Percentiles rank a stretch among this genome's conserved stretches.
These are phyloP conservation scores for Aulographum hederae DNA, from an alignment of 2,329 filamentous ascomycete species.

Conservation along the genomic window DNA sequence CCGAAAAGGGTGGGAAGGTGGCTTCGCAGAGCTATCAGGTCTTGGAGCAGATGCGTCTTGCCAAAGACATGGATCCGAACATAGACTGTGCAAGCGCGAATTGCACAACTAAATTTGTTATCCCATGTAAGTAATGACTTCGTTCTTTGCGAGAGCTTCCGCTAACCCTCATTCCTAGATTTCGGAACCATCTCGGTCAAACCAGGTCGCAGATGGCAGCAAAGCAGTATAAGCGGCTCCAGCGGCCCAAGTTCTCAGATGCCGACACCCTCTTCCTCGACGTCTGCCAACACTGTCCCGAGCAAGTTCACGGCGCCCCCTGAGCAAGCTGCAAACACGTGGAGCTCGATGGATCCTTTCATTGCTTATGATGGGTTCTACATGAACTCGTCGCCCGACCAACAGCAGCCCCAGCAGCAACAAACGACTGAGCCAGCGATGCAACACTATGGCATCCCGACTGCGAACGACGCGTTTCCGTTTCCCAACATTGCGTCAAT, in stretches of 20 bases:
- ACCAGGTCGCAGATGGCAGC: conserved; percentile 10
- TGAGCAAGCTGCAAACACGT: no score
- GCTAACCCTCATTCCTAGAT: conserved; percentile 6
- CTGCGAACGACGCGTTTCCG: conserved; percentile 13
- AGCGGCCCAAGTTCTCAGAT: no score
- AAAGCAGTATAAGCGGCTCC: no score
- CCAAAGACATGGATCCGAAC: conserved; percentile 7
- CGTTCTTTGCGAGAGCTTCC: not conserved
- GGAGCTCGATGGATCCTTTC: conserved; percentile 8
- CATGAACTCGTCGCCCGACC: conserved; percentile 12
- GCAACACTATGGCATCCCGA: conserved; percentile 14
- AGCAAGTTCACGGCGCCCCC: no score
- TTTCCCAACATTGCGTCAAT: conserved; percentile 16
- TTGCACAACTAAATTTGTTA: conserved; percentile 13
- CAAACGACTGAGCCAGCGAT: conserved; percentile 14
- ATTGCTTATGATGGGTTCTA: conserved; percentile 22
- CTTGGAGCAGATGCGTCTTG: conserved; percentile 18
- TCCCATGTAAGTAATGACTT: conserved; percentile 11
- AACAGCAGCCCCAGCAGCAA: conserved; percentile 6
- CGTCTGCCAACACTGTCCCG: no score
- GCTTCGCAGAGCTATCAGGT: conserved; percentile 19
- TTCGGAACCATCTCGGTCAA: conserved; percentile 22
- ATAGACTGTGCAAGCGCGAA: not conserved
- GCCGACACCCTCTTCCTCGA: no score
- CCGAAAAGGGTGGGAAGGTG: conserved; percentile 22